These are phyloP conservation scores for carrot (Daucus carota) DNA, from an alignment of 129 eudicot genomes.

Conservation along the genomic window DNA sequence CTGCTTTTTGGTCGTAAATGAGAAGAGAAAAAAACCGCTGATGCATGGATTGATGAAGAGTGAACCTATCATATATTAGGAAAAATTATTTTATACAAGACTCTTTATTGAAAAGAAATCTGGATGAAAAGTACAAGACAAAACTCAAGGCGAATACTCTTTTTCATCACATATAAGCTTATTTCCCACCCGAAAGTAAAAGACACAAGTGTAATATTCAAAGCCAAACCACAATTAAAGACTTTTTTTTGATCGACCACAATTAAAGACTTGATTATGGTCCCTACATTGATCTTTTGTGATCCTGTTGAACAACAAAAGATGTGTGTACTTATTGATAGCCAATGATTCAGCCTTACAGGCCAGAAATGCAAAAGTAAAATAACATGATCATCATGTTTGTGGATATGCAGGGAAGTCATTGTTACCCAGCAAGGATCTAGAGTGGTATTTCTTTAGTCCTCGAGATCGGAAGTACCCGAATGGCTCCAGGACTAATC, in stretches of 20 bases:
- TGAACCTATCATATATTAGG: neutral
- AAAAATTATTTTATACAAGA: neutral
- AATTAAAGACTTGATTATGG: neutral
- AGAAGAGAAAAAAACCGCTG: neutral
- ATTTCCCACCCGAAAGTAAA: neutral
- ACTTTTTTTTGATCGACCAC: neutral
- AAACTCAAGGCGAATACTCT: neutral
- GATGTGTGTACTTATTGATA: neutral
- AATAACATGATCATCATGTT: too few species aligned
- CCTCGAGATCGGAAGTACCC: conserved; percentile 96
- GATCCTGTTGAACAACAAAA: neutral
- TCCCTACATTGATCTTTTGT: neutral
- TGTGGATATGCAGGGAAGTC: conserved; percentile 56
- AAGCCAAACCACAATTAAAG: neutral
- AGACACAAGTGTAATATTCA: neutral
- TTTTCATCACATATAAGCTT: too few species aligned
- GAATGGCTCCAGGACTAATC: conserved; percentile 91
- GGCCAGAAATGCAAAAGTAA: too few species aligned
- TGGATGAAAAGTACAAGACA: neutral
- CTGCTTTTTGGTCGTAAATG: neutral
- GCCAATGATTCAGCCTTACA: too few species aligned
- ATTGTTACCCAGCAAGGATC: conserved; percentile 86
- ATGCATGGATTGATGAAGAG: neutral
- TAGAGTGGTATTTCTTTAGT: conserved; percentile 96
- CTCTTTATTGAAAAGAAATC: neutral